These are phyloP conservation scores for Pulicaria dysenterica DNA, from an alignment of 129 eudicot genomes.

Conservation along the genomic window DNA sequence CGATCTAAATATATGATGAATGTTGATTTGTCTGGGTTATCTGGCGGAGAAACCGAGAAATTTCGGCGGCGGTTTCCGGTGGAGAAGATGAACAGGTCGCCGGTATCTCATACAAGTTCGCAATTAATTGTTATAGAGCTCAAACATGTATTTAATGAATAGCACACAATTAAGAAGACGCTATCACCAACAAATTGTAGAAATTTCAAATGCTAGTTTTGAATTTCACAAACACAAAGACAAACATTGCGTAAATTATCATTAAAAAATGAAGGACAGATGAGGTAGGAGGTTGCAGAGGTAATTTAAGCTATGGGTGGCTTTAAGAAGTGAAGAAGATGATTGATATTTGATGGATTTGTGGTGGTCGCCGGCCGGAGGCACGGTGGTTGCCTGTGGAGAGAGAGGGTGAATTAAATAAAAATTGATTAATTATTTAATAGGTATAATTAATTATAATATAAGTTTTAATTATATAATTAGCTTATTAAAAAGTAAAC, in stretches of 20 bases:
- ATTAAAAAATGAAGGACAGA: neutral
- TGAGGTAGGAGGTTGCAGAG: neutral
- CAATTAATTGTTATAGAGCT: slow-evolving; percentile 10
- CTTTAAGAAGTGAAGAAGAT: neutral
- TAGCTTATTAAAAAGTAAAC: no score
- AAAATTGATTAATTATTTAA: no score
- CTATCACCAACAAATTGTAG: neutral
- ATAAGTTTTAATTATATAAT: no score
- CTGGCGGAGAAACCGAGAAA: slow-evolving; percentile 22
- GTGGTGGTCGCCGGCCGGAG: no score
- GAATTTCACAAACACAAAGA: neutral
- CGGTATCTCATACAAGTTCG: slow-evolving; percentile 5
- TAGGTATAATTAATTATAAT: no score
- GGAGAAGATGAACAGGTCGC: slow-evolving; percentile 10
- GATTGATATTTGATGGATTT: no score
- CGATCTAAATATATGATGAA: no score
- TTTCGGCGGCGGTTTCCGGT: slow-evolving; percentile 24
- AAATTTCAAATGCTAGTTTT: neutral
- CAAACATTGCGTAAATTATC: no score
- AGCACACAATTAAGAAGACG: neutral
- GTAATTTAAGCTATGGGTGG: neutral
- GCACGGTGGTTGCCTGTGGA: no score
- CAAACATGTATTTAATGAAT: slow-evolving; percentile 3
- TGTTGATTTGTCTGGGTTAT: slow-evolving; percentile 16
- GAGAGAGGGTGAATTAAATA: no score